A percentile compares a stretch with the other conserved stretches of the same genome.
Evolutionary conservation across 805 yeast genomes (phyloP).

Genomic region (Suhomyces prunicola): DNA sequence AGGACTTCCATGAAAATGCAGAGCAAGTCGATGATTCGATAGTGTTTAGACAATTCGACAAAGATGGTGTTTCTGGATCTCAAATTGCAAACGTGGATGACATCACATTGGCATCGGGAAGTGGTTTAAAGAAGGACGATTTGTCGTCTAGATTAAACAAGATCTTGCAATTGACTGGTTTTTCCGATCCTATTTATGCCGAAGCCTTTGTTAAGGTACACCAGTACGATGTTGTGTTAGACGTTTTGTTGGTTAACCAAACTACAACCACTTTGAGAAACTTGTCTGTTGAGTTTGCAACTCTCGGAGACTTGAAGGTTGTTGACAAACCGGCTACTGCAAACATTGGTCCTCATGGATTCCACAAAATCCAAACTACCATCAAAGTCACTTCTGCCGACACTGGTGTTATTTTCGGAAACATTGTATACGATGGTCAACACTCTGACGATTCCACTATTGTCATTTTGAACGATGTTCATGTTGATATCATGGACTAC

Average conservation of each 20-base stretch:
- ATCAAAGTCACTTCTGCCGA: slow-evolving; percentile 95
- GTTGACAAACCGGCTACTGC: slow-evolving; percentile 87
- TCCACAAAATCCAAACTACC: slow-evolving; percentile 84
- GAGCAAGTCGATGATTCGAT: slow-evolving; percentile 78
- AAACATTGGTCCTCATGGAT: slow-evolving; percentile 96
- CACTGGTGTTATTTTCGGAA: slow-evolving; percentile 97
- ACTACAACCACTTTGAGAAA: slow-evolving; percentile 88
- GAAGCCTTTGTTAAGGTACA: slow-evolving; percentile 96
- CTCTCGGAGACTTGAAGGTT: slow-evolving; percentile 92
- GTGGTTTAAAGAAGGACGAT: slow-evolving; percentile 51
- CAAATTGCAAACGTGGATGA: slow-evolving; percentile 44
- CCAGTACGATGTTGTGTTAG: slow-evolving; percentile 93
- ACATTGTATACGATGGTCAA: slow-evolving; percentile 93
- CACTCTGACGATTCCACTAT: slow-evolving; percentile 86
- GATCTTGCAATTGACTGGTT: slow-evolving; percentile 94
- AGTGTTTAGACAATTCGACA: slow-evolving; percentile 72
- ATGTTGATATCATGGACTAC: slow-evolving; percentile 95
- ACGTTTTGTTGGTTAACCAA: slow-evolving; percentile 91
- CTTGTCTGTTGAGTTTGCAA: slow-evolving; percentile 90
- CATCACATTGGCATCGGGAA: slow-evolving; percentile 51
- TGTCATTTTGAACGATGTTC: slow-evolving; percentile 90
- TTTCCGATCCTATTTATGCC: slow-evolving; percentile 96
- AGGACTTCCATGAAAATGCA: slow-evolving; percentile 57
- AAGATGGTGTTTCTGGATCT: slow-evolving; percentile 24
- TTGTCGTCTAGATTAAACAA: slow-evolving; percentile 78